Conservation (phyloP, 1,284 basidiomycete genomes). For the Hemileia vastatrix region DNA sequence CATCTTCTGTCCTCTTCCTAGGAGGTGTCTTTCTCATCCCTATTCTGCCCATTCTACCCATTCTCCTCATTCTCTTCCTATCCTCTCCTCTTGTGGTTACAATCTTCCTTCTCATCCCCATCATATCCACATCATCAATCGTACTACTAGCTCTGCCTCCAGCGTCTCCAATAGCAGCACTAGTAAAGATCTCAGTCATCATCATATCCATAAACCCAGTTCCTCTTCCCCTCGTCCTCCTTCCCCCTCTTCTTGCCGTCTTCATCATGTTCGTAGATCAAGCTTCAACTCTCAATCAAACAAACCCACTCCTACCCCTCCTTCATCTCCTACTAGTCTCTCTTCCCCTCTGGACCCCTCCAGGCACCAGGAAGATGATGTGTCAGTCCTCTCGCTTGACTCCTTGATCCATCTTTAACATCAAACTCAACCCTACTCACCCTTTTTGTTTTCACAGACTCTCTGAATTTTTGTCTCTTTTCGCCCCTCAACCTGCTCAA, state of each 20-base stretch:
- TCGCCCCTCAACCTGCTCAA: neutral
- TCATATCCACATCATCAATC: neutral
- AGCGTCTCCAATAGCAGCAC: neutral
- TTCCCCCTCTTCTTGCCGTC: neutral
- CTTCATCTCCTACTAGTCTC: neutral
- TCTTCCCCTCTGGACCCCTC: neutral
- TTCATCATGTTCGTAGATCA: neutral
- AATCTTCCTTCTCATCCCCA: neutral
- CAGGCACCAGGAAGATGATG: neutral
- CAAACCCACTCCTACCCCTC: neutral
- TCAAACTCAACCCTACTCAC: neutral
- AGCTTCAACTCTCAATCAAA: neutral
- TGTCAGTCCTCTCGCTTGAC: neutral
- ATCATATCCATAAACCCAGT: too few relatives aligned
- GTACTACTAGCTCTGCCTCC: neutral
- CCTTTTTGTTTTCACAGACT: neutral
- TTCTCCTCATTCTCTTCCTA: neutral
- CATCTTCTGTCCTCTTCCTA: constrained; percentile 2
- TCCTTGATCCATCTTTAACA: neutral
- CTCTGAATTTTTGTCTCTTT: constrained; percentile 14
- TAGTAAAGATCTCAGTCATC: too few relatives aligned
- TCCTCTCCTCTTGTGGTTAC: neutral
- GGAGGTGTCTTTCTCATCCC: neutral
- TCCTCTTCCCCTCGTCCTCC: neutral
- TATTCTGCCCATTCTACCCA: neutral